These are phyloP conservation scores for Candida ponderosae DNA, from an alignment of 805 yeast genomes.

Conservation along the genomic window DNA sequence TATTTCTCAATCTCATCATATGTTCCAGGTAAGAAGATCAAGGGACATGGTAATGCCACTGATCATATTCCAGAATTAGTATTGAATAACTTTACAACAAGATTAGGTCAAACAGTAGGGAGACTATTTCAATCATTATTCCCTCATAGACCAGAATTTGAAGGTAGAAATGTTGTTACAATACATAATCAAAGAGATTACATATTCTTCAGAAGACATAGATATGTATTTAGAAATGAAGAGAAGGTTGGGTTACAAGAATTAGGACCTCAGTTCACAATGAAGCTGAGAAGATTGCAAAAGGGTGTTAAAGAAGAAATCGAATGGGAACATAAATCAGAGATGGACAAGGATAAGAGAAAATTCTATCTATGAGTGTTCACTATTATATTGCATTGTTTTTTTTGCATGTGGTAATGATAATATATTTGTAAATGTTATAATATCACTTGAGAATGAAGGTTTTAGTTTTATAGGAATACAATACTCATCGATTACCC, in stretches of 20 bases:
- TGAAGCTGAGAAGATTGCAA: constrained; percentile 81
- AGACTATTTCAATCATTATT: constrained; percentile 84
- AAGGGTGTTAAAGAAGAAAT: constrained; percentile 86
- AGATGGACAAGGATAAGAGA: constrained; percentile 93
- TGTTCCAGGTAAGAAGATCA: constrained; percentile 63
- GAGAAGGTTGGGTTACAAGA: constrained; percentile 94
- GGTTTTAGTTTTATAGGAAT: too few species aligned
- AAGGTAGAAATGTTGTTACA: constrained; percentile 93
- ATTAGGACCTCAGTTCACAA: constrained; percentile 92
- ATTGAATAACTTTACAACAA: constrained; percentile 84
- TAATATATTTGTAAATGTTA: too few species aligned
- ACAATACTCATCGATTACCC: too few species aligned
- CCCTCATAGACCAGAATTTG: constrained; percentile 89
- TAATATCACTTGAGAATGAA: too few species aligned
- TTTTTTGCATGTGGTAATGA: too few species aligned
- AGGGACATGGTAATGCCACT: constrained; percentile 88
- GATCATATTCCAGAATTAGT: constrained; percentile 88
- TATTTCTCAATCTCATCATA: constrained; percentile 81
- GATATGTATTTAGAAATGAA: constrained; percentile 83
- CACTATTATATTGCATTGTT: neutral
- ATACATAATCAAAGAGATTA: constrained; percentile 94
- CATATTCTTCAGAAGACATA: constrained; percentile 90
- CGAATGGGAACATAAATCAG: constrained; percentile 95
- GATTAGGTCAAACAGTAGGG: constrained; percentile 91
- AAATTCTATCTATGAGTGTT: constrained; percentile 65